Base-by-base conservation (phyloP, 202 grass and related monocot genomes). In the Schoenoplectus triqueter region DNA sequence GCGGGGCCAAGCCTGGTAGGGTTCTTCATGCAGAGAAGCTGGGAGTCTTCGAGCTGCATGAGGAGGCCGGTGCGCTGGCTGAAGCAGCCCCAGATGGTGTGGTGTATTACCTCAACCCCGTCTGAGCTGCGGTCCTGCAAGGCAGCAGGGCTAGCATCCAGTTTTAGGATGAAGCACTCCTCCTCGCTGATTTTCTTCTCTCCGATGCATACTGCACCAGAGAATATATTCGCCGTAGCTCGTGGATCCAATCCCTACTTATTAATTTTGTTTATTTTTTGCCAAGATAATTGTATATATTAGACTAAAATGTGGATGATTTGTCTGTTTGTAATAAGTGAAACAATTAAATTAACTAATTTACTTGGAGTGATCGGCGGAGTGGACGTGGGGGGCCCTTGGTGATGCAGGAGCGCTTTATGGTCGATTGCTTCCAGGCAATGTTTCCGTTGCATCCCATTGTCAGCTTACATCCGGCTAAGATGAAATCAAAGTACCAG, bases 141-240 rank as follows among this genome's bases (percentile, higher is more conserved):
- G 50, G 86, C 91, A 41, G 80, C 86, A n/a, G 89, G 40, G 21
- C 87, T 89, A 1, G 91, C 86, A 48, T 85, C 87, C 56, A 95
- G 81, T 86, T 95, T 95, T 64, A 95, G 84, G 42, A 95, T 90
- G 87, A 95, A 95, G 87, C 93, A 93, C 18, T 95, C 91, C 62
- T 93, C 93, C 66, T 89, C 91, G 59, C 86, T 95, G 69, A 95
- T 86, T 61, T 86, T 91, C 84, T 71, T 95, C 78, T 95, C 93
- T 42, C 87, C 93, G 3, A 95, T 88, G 77, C 89, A 95, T 41
- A 84, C 87, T 0, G 91, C 91, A 62, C 83, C 64, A 10, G 87
- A 89, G 85, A 95, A 95, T 86, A 93, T 85, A 66, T 69, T 93
- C 4, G 89, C 91, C 1, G 91, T 86, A 52, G 86, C 85, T 80